A percentile compares a stretch with the other conserved stretches of the same genome.
phyloP scores from a whole-genome alignment of 2,329 filamentous ascomycete genomes.

The Ophiostoma ips region DNA sequence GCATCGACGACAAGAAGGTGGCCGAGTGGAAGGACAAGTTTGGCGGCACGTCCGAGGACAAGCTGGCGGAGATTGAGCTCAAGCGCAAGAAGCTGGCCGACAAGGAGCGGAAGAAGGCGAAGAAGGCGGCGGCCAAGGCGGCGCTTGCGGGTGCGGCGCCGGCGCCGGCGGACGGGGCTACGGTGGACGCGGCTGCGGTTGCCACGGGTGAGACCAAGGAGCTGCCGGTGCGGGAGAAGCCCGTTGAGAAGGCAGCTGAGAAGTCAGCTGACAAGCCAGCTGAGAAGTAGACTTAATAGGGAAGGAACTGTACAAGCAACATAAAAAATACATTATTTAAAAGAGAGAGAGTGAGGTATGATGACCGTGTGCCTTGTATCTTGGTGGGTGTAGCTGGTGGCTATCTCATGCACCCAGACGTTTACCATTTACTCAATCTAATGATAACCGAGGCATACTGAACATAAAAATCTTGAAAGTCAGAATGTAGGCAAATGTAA shows the following conservation, averaged over 20 bases:
- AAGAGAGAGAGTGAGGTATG: too few species aligned
- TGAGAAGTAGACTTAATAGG: too few species aligned
- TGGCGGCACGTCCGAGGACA: conserved; percentile 24
- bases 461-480: too few species aligned
- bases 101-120: conserved; percentile 18
- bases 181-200: conserved; percentile 10
- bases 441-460: too few species aligned
- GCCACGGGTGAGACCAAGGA: conserved; percentile 17
- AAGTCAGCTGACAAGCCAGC: background rate
- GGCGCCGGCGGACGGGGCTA: background rate
- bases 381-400: too few species aligned
- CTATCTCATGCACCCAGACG: too few species aligned
- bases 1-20: conserved; percentile 58
- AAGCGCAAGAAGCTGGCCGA: conserved; percentile 20
- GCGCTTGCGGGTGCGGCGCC: background rate
- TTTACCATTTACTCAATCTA: too few species aligned
- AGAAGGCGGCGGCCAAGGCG: conserved; percentile 18
- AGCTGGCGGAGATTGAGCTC: conserved; percentile 18
- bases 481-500: too few species aligned
- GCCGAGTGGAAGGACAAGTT: conserved; percentile 57
- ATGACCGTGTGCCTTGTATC: too few species aligned
- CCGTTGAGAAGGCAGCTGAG: background rate
- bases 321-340: too few species aligned
- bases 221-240: conserved; percentile 16
- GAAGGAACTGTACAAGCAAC: too few species aligned